Percentiles rank a stretch among this genome's conserved stretches.
Evolutionary conservation across 352 stramenopile species (phyloP).

Genomic region (Thalassiosira mediterranea): DNA sequence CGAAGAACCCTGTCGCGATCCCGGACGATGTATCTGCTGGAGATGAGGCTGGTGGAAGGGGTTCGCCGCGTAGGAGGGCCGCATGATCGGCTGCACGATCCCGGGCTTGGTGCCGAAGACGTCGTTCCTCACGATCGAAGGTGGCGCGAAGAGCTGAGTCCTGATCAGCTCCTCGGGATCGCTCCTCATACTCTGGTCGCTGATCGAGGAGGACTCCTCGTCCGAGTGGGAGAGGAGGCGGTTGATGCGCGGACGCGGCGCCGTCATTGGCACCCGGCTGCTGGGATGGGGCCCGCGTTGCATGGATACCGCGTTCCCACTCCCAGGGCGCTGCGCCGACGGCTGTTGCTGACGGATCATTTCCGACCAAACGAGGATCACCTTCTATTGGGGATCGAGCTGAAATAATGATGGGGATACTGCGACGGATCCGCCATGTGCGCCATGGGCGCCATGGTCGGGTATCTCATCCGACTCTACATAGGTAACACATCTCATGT

Average conservation of each 20-base stretch:
- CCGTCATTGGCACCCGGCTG: constrained; percentile 16
- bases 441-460: no score
- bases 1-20: neutral
- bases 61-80: neutral
- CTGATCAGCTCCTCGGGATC: constrained; percentile 19
- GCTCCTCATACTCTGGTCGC: neutral
- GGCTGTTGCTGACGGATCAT: constrained; percentile 16
- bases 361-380: neutral
- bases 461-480: no score
- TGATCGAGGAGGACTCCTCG: neutral
- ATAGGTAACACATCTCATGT: no score
- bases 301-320: no score
- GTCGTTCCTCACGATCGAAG: constrained; percentile 15
- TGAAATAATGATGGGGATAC: neutral
- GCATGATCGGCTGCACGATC: neutral
- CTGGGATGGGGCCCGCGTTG: constrained; percentile 7
- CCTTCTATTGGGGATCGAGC: neutral
- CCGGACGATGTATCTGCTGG: neutral
- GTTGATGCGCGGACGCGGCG: constrained; percentile 6
- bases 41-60: neutral
- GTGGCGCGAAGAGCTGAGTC: constrained; percentile 23
- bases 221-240: constrained; percentile 10
- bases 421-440: no score
- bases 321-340: neutral
- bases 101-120: constrained; percentile 17